These are phyloP conservation scores for Elsinoe arachidis DNA, from an alignment of 2,329 filamentous ascomycete genomes.

Conservation along the genomic window DNA sequence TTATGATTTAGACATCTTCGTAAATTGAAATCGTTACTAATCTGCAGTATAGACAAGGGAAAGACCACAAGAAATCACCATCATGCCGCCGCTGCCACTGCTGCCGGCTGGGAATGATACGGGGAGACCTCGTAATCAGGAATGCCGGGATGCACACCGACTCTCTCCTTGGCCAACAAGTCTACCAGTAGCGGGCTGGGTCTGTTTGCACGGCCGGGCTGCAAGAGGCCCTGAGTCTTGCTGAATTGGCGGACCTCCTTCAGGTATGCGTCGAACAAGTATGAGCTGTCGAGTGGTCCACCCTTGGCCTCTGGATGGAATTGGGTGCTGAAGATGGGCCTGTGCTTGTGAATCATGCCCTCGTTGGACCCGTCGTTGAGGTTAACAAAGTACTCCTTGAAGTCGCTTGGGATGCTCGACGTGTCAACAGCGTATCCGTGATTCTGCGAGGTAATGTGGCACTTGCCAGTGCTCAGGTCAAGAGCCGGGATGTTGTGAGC, in stretches of 20 bases:
- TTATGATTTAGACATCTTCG: background rate
- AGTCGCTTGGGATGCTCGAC: constrained; percentile 70
- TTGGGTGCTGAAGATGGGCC: constrained; percentile 95
- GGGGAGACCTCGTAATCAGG: constrained; percentile 18
- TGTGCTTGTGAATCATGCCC: constrained; percentile 90
- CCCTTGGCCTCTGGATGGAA: constrained; percentile 99
- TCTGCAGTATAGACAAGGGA: background rate
- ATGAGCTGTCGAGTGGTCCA: constrained; percentile 88
- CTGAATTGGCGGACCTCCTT: constrained; percentile 86
- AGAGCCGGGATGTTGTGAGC: constrained; percentile 97
- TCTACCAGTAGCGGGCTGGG: constrained; percentile 84
- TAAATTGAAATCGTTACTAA: constrained; percentile 9
- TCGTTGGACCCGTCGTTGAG: constrained; percentile 97
- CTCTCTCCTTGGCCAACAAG: constrained; percentile 84
- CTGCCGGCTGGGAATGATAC: background rate
- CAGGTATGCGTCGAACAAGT: constrained; percentile 94
- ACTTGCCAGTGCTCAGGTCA: constrained; percentile 89
- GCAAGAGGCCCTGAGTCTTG: constrained; percentile 63
- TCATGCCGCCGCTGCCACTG: constrained; percentile 5
- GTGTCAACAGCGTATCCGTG: constrained; percentile 94
- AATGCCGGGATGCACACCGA: constrained; percentile 58
- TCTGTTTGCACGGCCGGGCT: constrained; percentile 69
- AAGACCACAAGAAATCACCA: background rate
- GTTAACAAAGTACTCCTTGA: constrained; percentile 98
- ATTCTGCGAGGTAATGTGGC: constrained; percentile 98